Evolutionary conservation across 2,329 filamentous ascomycete species (phyloP), one percentile per base, ranked within the genome.

Genomic region (Acephala macrosclerotiorum): DNA sequence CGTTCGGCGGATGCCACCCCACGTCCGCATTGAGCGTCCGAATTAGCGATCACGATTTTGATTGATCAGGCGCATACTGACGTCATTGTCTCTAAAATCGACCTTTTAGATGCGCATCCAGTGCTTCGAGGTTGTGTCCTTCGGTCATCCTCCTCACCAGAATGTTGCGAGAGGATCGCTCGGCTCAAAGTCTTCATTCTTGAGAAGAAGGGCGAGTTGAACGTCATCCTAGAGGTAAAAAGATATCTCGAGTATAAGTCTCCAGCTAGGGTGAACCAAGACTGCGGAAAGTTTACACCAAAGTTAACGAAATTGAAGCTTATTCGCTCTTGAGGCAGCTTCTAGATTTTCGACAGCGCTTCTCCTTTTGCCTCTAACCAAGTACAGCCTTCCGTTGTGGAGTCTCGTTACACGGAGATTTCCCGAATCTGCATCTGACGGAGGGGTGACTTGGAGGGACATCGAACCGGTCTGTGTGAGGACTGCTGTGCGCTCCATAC

Each of bases 51-150:
- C 47, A 56, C 49, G 55, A 53, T 59, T 12, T 57, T 33, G 60
- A 55, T 66, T 60, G 59, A 66, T 60, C 55, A 9, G 59, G 59
- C 55, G 64, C 59, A 59, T 36, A 22, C 53, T 66, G 64, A 66
- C 60, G 64, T 66, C 64, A 62, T 59, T 59, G 63, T 58, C 59
- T 51, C 58, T 58, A 7, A 18, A 47, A 53, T 53, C 5, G 18
- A n/a, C 20, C 1, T 38, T 36, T 18, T 12, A 26, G 45, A 33
- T 47, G 62, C 58, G 62, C n/a, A 60, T 56, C 62, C 6, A 57
- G 55, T 18, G 55, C 20, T 51, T 60, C 26, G 35, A 14, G 18
- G 25, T 16, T 57, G 29, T 33, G 29, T 12, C 12, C 12, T 42
- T 12, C 12, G 18, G 3, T 42, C 18, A 12, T 5, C 14, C 14